Percentiles rank a stretch among this genome's conserved stretches.
These are phyloP conservation scores for Imleria badia DNA, from an alignment of 768 basidiomycete genomes.

Conservation along the genomic window DNA sequence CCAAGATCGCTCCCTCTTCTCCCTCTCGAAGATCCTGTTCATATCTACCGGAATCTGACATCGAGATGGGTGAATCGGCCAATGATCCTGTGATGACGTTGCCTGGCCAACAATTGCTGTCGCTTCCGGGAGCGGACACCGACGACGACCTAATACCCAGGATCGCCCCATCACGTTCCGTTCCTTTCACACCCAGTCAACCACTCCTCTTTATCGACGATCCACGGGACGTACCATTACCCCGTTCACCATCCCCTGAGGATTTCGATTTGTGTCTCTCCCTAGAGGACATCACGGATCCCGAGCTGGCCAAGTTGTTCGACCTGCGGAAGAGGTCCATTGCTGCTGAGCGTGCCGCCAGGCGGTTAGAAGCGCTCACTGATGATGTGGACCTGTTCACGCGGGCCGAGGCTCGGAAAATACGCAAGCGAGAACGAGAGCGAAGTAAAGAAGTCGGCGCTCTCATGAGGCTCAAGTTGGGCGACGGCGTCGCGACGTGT, in stretches of 20 bases:
- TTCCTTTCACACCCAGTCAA: constrained; percentile 19
- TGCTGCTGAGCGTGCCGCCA: constrained; percentile 33
- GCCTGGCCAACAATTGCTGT: constrained; percentile 31
- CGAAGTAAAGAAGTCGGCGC: constrained; percentile 54
- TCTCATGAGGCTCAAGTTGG: constrained; percentile 56
- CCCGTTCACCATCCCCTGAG: constrained; percentile 46
- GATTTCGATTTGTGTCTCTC: constrained; percentile 38
- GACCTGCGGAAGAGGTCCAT: constrained; percentile 40
- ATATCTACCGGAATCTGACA: constrained; percentile 30
- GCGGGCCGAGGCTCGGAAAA: constrained; percentile 44
- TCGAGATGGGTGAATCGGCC: constrained; percentile 21
- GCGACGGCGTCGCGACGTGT: constrained; percentile 23
- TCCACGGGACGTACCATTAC: constrained; percentile 36
- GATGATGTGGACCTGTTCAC: constrained; percentile 39
- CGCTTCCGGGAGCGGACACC: constrained; percentile 44
- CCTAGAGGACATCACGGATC: constrained; percentile 33
- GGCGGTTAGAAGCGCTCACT: constrained; percentile 31
- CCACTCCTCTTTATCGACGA: constrained; percentile 45
- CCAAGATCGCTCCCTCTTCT: constrained; percentile 25
- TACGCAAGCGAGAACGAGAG: constrained; percentile 53
- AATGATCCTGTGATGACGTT: constrained; percentile 14
- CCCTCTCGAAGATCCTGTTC: constrained; percentile 31
- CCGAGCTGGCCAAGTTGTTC: constrained; percentile 40
- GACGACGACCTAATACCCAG: constrained; percentile 43
- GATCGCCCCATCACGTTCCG: constrained; percentile 1